Base-by-base conservation (phyloP, 495 filamentous ascomycete genomes). In the Talaromyces wortmannii region DNA sequence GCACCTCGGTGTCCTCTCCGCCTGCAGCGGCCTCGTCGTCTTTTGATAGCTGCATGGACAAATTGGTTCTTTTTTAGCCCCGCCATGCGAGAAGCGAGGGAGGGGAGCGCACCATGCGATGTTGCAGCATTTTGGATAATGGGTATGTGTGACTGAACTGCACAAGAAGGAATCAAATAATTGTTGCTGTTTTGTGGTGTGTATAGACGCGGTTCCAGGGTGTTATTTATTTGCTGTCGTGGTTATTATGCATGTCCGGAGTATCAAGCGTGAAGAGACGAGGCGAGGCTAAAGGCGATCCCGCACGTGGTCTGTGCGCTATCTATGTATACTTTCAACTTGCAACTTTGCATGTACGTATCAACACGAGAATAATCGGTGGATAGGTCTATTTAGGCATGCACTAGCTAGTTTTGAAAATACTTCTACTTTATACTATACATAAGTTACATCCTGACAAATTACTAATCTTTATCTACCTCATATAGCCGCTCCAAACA, bases 1-100 rank as follows among this genome's bases (percentile, higher is more conserved):
- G 87, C 51, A 98, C 94, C 67, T 96, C 87, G 57, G 89, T 85
- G 56, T 97, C 91, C 42, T 92, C 87, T 46, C 80, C 76, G 52
- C 77, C 85, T 31, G 84, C 75, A 11, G 84, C 73, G 58, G 74
- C 77, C 70, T 97, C 94, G 55, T 98, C 94, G 70, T 95, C 94
- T 66, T 86, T 91, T 13, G 89, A 89, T 59, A 98, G 86, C 94
- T 98, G 23, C 53, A 55, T 33, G 17, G 54, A 23, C 7, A 45
- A 33, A 44, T 53, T 45, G 42, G 3, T 40, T 56, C 7, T 48
- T 57, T 58, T 32, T 18, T 54, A 30, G 44, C 54, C 7, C 45
- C 48, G 29, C 40, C 16, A 29, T 56, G 36, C 43, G 18, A 3
- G 23, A 23, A 23, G 23, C 23, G 23, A 23, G 23, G 23, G 7